Conservation (phyloP, 805 yeast genomes). For the Starmerella potacharoeniae region DNA sequence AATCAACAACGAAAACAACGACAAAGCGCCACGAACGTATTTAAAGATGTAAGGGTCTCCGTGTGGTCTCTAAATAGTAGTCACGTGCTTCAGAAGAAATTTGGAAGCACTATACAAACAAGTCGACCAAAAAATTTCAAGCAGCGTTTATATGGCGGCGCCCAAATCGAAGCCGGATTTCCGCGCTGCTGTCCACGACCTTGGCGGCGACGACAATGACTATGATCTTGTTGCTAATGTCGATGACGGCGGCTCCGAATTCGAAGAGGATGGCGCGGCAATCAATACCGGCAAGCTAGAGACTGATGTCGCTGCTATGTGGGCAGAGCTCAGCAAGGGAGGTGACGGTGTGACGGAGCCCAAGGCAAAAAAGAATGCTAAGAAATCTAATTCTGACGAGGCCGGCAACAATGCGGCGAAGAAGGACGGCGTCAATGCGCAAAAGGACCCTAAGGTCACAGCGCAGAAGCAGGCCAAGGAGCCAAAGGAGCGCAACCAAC, state of each 20-base stretch:
- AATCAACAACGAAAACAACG: too few relatives aligned
- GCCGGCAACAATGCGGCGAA: not conserved
- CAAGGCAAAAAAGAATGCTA: not conserved
- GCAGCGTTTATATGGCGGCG: not conserved
- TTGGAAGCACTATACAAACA: not conserved
- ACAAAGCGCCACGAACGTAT: too few relatives aligned
- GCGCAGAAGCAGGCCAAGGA: slow-evolving; percentile 32
- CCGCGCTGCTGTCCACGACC: slow-evolving; percentile 60
- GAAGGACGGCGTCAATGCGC: not conserved
- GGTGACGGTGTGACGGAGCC: not conserved
- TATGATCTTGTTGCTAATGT: slow-evolving; percentile 49
- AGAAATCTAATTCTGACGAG: not conserved
- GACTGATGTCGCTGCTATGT: slow-evolving; percentile 20
- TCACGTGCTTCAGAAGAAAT: not conserved
- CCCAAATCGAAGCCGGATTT: slow-evolving; percentile 26
- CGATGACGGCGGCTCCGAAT: slow-evolving; percentile 29
- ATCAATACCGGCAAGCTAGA: slow-evolving; percentile 15
- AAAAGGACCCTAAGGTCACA: not conserved
- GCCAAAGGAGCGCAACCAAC: not conserved
- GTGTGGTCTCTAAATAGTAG: not conserved
- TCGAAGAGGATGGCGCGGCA: slow-evolving; percentile 29
- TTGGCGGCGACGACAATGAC: slow-evolving; percentile 85
- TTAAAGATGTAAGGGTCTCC: not conserved
- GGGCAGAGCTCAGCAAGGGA: slow-evolving; percentile 23
- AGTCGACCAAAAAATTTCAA: not conserved